Conservation (phyloP, 2,329 filamentous ascomycete genomes). For the Xylaria sp. region DNA sequence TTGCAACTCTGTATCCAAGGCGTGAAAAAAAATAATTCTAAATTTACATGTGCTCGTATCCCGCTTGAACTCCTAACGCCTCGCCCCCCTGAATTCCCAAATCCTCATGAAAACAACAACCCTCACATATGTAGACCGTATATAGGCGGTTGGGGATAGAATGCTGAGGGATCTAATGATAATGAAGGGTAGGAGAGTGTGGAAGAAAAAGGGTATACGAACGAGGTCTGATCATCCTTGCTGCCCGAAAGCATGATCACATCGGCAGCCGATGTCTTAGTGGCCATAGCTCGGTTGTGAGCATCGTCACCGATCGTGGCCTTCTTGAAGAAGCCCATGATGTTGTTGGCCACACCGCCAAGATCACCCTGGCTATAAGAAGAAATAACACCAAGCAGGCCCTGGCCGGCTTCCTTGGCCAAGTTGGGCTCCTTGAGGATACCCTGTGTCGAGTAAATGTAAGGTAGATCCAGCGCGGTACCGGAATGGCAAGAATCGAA, state of each 20-base stretch:
- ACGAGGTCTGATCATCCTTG: slow-evolving; percentile 92
- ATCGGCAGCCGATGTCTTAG: slow-evolving; percentile 90
- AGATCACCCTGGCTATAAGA: slow-evolving; percentile 82
- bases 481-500: slow-evolving; percentile 80
- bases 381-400: slow-evolving; percentile 65
- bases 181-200: slow-evolving; percentile 4
- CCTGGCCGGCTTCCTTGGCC: slow-evolving; percentile 71
- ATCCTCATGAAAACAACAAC: slow-evolving; percentile 4
- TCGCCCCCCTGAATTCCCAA: slow-evolving; percentile 9
- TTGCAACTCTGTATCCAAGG: slow-evolving; percentile 39
- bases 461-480: slow-evolving; percentile 70
- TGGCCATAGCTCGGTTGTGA: slow-evolving; percentile 74
- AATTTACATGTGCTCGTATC: slow-evolving; percentile 22
- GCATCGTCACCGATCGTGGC: slow-evolving; percentile 70
- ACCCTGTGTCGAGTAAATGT: slow-evolving; percentile 75
- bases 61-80: background rate
- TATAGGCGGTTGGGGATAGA: slow-evolving; percentile 10
- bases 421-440: slow-evolving; percentile 76
- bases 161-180: slow-evolving; percentile 6
- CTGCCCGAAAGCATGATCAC: slow-evolving; percentile 98
- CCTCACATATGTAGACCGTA: background rate
- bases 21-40: slow-evolving; percentile 25
- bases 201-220: slow-evolving; percentile 39
- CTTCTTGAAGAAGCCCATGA: slow-evolving; percentile 84
- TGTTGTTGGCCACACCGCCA: slow-evolving; percentile 69